Conservation (phyloP, 2,329 filamentous ascomycete genomes). For the Colletotrichum paranaense region DNA sequence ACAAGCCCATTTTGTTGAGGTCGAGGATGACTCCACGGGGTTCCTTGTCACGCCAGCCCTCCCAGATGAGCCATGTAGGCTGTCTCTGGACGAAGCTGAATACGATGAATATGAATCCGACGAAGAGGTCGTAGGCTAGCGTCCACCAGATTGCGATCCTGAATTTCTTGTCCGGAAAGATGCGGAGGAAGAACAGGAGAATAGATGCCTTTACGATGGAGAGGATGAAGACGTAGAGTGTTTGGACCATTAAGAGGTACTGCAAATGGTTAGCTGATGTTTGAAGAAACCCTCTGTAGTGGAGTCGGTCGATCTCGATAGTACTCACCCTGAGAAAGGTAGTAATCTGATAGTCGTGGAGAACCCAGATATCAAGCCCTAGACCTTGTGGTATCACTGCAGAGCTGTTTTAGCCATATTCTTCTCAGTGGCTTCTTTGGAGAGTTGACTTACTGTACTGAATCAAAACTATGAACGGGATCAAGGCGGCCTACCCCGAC, state of each 20-base stretch:
- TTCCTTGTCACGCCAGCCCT: conserved; percentile 38
- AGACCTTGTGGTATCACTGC: conserved; percentile 50
- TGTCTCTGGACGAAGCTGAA: conserved; percentile 53
- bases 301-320: conserved; percentile 54
- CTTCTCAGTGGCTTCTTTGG: too few relatives aligned
- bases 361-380: conserved; percentile 62
- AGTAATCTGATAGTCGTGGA: conserved; percentile 11
- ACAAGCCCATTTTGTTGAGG: conserved; percentile 51
- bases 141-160: conserved; percentile 39
- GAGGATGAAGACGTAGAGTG: conserved; percentile 47
- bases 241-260: conserved; percentile 49
- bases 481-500: not conserved
- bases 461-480: conserved; percentile 1
- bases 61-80: conserved; percentile 57
- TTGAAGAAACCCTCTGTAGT: conserved; percentile 52
- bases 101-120: conserved; percentile 44
- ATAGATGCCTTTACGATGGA: conserved; percentile 48
- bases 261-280: conserved; percentile 39
- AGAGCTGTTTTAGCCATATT: not conserved
- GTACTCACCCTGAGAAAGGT: conserved; percentile 1
- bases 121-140: conserved; percentile 9
- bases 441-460: not conserved
- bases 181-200: conserved; percentile 49
- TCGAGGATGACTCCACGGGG: conserved; percentile 47
- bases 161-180: conserved; percentile 45